Evolutionary conservation across 2,329 filamentous ascomycete species (phyloP), one percentile per base, ranked within the genome.

Genomic region (Beauveria asiatica): DNA sequence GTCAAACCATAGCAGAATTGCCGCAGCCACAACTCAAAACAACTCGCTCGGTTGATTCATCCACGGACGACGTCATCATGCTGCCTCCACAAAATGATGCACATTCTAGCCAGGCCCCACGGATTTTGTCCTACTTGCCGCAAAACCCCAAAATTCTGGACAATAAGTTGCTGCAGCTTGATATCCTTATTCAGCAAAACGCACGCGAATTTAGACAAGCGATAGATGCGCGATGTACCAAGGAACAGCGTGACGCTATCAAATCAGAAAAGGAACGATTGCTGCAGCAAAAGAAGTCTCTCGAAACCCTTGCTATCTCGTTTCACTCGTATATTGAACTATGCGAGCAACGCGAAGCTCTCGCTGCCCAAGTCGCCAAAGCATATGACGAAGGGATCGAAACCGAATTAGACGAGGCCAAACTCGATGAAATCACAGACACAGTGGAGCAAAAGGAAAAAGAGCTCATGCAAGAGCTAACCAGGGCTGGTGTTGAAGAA

Each of bases 361-460:
- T 84, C 23, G 72, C 80, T 0, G 69, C 76, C 51, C 72, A 75
- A 55, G 76, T 84, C 53, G 74, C 75, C 3, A 72, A 79, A 60
- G 78, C 78, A 0, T 85, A 83, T 62, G 75, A 75, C 16, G 75
- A 80, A 10, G 76, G 76, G 25, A 67, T 78, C 16, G 77, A 83
- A 52, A 83, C 78, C 1, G 76, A 79, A 2, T 76, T 79, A 10
- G 79, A 82, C 23, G 81, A 84, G 65, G 66, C 69, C 39, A 75
- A 72, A 45, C 70, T 84, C 9, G 80, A 83, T 61, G 73, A 78
- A 41, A 66, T 84, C 42, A 75, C 75, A 11, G 73, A 74, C 53
- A 67, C 75, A 57, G 70, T 83, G 16, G 74, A 77, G 60, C 66
- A 70, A 42, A 75, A 75, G 62, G 80, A 82, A 63, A 68, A 71